Evolutionary conservation across 2,329 filamentous ascomycete species (phyloP), one percentile per base, ranked within the genome.

Genomic region (Cercospora beticola): DNA sequence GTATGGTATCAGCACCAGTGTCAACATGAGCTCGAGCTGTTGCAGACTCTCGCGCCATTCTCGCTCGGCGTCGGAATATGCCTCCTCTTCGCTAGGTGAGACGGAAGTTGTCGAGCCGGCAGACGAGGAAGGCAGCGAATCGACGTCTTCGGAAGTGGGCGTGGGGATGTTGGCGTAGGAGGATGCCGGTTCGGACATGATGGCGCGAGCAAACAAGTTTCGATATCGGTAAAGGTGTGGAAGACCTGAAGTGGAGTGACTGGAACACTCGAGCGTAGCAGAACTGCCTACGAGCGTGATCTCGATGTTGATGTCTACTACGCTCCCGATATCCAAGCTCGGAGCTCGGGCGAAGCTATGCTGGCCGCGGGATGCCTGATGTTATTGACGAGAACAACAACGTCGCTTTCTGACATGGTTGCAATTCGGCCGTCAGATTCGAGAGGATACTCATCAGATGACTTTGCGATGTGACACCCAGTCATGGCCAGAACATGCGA

Each of bases 1-100:
- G 80, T 97, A 97, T 2, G 95, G 95, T 62, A 99, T 90, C 74
- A 98, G 81, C 60, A 98, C 91, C 93, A 99, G 97, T 21, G 92
- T 97, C 78, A 98, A 82, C 73, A 99, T 85, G 72, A 98, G 85
- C 83, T 99, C 93, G 69, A 99, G 82, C 82, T 99, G 95, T 81
- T 97, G 92, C 71, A 99, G 83, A 76, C 92, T 97, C 76, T 94
- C 92, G 76, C 94, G 91, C 95, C 95, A 99, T 82, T 99, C 94
- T 70, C 88, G 87, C 81, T 99, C 94, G 9, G 95, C 95, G 78
- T 98, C 94, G 46, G 91, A 93, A 69, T 76, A 78, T 40, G 90
- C 88, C 64, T 76, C 76, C 26, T 78, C 76, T 66, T 79, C 78
- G 65, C 74, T 78, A n/a, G 83, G 83, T 66, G 81, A 84, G 69